Conservation (phyloP, 805 yeast species). For the Yarrowia sp. region DNA sequence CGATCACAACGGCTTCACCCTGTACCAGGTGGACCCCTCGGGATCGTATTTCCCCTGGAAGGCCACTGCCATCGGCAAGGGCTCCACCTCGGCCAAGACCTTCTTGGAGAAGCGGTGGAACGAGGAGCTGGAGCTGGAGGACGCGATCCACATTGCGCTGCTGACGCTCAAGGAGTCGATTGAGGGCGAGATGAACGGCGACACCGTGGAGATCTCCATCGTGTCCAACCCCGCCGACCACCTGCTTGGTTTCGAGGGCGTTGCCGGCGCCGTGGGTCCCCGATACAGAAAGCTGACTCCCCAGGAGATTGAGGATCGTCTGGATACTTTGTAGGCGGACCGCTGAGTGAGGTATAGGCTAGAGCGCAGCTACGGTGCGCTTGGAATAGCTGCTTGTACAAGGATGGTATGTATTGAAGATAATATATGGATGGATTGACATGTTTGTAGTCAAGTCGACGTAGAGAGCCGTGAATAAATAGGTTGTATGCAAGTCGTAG, state of each 20-base stretch:
- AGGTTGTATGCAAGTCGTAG: too few species aligned
- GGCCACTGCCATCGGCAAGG: constrained; percentile 98
- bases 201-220: constrained; percentile 87
- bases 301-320: constrained; percentile 93
- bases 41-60: constrained; percentile 99
- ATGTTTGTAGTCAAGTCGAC: too few species aligned
- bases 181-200: constrained; percentile 97
- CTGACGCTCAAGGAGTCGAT: constrained; percentile 92
- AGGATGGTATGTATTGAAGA: not conserved
- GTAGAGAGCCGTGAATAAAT: too few species aligned
- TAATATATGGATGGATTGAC: not conserved
- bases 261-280: constrained; percentile 75
- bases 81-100: constrained; percentile 94
- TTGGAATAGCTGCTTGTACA: too few species aligned
- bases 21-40: constrained; percentile 97
- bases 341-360: too few species aligned
- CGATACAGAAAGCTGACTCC: constrained; percentile 79
- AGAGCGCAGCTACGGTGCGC: too few species aligned
- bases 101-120: constrained; percentile 98
- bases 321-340: constrained; percentile 69
- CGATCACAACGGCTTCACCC: constrained; percentile 67
- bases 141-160: constrained; percentile 94
- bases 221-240: constrained; percentile 81
- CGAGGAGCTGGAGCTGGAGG: constrained; percentile 94
- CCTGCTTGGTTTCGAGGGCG: constrained; percentile 82